These are phyloP conservation scores for Sesbania bispinosa DNA, from an alignment of 306 rosid genomes.

Conservation along the genomic window DNA sequence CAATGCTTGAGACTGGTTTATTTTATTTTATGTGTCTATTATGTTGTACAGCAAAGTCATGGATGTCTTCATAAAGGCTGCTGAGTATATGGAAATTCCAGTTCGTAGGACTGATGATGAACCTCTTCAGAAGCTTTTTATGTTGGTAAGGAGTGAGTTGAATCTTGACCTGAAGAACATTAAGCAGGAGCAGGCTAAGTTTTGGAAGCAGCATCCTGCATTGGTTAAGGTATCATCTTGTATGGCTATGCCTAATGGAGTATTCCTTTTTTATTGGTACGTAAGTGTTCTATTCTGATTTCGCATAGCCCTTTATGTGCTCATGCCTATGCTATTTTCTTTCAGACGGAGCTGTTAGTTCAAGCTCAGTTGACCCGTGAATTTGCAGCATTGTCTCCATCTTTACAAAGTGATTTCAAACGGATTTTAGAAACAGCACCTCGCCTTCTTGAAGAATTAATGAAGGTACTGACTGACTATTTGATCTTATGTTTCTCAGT, in stretches of 20 bases:
- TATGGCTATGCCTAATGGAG: background rate
- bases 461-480: conserved; percentile 63
- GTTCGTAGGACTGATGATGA: conserved; percentile 93
- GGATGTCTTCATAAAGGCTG: conserved; percentile 97
- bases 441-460: conserved; percentile 94
- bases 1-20: no score
- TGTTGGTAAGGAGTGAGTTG: conserved; percentile 95
- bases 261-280: background rate
- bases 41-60: conserved; percentile 78
- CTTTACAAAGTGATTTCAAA: conserved; percentile 76
- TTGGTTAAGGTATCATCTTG: conserved; percentile 73
- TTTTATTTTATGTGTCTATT: conserved; percentile 4
- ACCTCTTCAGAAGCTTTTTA: conserved; percentile 92
- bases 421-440: conserved; percentile 89
- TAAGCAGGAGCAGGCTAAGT: conserved; percentile 98
- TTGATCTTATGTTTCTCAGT: conserved; percentile 21
- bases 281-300: conserved; percentile 15
- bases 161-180: conserved; percentile 97
- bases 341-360: conserved; percentile 92
- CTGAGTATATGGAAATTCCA: conserved; percentile 94
- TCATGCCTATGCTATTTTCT: conserved; percentile 30
- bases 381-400: conserved; percentile 63
- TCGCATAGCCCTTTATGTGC: conserved; percentile 17
- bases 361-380: conserved; percentile 95
- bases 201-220: conserved; percentile 99